Evolutionary conservation across 441 rosid species (phyloP).

Genomic region (Pelargonium hybrid): DNA sequence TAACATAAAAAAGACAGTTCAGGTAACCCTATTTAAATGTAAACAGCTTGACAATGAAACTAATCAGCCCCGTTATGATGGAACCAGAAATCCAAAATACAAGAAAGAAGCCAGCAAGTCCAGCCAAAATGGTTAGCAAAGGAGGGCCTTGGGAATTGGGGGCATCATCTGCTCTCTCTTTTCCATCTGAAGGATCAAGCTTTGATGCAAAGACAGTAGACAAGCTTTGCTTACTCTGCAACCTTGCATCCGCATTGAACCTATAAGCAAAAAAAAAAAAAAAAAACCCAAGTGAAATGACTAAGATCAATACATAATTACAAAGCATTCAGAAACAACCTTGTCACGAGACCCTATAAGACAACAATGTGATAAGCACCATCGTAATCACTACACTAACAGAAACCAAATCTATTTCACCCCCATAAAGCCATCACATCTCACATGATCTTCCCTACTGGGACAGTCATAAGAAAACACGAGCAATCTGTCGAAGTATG

Average conservation of each 20-base stretch:
- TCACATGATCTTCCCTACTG: background rate
- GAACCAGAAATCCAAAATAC: constrained; percentile 30
- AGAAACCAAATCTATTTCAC: background rate
- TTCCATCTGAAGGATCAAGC: constrained; percentile 18
- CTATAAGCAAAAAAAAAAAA: constrained; percentile 6
- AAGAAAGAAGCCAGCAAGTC: constrained; percentile 18
- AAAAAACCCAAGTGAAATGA: background rate
- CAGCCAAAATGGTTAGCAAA: constrained; percentile 29
- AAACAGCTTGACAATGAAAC: constrained; percentile 19
- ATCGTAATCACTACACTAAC: background rate
- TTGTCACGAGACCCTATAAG: background rate
- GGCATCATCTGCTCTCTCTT: constrained; percentile 17
- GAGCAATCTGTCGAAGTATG: background rate
- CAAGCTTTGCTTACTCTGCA: constrained; percentile 9
- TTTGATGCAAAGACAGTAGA: constrained; percentile 22
- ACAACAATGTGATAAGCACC: background rate
- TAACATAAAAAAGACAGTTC: background rate
- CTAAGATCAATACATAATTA: background rate
- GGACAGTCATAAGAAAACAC: background rate
- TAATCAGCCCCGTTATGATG: constrained; percentile 21
- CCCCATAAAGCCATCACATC: background rate
- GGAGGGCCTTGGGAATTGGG: constrained; percentile 26
- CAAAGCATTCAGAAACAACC: background rate
- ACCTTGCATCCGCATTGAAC: constrained; percentile 6
- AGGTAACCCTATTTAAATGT: constrained; percentile 15